Percentiles rank a stretch among this genome's conserved stretches.
phyloP scores from a whole-genome alignment of 2,329 filamentous ascomycete genomes.

The Fusarium sp. region DNA sequence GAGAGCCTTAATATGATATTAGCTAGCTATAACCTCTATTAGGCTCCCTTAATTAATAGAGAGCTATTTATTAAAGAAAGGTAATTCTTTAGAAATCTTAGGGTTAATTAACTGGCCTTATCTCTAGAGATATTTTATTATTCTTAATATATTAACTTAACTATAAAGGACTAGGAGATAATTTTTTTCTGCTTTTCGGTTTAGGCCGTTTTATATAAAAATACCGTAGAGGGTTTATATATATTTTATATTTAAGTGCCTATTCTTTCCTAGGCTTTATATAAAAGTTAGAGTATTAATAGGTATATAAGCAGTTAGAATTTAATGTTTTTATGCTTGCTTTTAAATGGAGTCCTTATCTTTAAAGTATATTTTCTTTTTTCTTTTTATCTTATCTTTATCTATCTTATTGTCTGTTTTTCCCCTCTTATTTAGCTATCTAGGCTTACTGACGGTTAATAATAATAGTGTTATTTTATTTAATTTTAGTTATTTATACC shows the following conservation, averaged over 20 bases:
- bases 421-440: not conserved
- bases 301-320: not conserved
- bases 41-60: not conserved
- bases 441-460: not conserved
- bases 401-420: not conserved
- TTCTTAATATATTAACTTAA: no score
- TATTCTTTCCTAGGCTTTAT: no score
- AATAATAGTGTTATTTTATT: not conserved
- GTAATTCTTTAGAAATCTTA: no score
- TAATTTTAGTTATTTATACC: not conserved
- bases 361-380: not conserved
- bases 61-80: no score
- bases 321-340: not conserved
- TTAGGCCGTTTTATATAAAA: no score
- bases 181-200: no score
- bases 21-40: conserved; percentile 30
- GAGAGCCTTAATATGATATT: conserved; percentile 29
- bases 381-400: not conserved
- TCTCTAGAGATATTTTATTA: no score
- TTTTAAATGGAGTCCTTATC: not conserved
- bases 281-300: not conserved
- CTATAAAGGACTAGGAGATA: no score
- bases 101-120: no score
- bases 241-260: no score
- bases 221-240: no score